Evolutionary conservation across 495 filamentous ascomycete genomes (phyloP).

Genomic region (Trichoderma virens): DNA sequence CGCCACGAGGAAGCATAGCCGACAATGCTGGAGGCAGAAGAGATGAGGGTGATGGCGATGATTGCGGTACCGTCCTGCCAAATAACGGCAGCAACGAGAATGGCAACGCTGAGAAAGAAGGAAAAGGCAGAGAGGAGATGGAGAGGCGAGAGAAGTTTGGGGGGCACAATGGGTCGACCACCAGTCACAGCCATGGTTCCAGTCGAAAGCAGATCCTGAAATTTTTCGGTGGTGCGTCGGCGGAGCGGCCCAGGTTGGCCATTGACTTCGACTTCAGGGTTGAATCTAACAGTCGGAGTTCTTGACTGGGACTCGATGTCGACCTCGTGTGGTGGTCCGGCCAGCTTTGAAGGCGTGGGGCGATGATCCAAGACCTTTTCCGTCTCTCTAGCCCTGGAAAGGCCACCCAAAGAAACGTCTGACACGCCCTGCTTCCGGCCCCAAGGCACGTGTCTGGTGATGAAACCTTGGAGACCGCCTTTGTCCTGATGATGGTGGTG

Average conservation of each 20-base stretch:
- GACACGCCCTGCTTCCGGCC: not conserved
- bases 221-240: slow-evolving; percentile 26
- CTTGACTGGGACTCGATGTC: slow-evolving; percentile 7
- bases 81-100: slow-evolving; percentile 27
- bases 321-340: too few relatives aligned
- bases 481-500: not conserved
- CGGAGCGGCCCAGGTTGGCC: slow-evolving; percentile 14
- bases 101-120: slow-evolving; percentile 38
- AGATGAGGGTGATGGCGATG: slow-evolving; percentile 38
- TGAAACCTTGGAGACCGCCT: not conserved
- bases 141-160: slow-evolving; percentile 38
- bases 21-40: slow-evolving; percentile 39
- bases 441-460: not conserved
- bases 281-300: not conserved
- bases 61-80: slow-evolving; percentile 48
- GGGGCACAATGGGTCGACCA: slow-evolving; percentile 37
- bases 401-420: not conserved
- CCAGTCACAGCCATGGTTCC: slow-evolving; percentile 25
- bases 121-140: slow-evolving; percentile 46
- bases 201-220: slow-evolving; percentile 29
- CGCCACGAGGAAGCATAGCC: slow-evolving; percentile 49
- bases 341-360: not conserved
- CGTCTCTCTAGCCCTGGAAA: not conserved
- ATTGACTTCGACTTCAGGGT: slow-evolving; percentile 1
- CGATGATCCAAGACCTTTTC: not conserved